phyloP scores from a whole-genome alignment of 805 yeast species.

The Kodamaea neixiangensis region DNA sequence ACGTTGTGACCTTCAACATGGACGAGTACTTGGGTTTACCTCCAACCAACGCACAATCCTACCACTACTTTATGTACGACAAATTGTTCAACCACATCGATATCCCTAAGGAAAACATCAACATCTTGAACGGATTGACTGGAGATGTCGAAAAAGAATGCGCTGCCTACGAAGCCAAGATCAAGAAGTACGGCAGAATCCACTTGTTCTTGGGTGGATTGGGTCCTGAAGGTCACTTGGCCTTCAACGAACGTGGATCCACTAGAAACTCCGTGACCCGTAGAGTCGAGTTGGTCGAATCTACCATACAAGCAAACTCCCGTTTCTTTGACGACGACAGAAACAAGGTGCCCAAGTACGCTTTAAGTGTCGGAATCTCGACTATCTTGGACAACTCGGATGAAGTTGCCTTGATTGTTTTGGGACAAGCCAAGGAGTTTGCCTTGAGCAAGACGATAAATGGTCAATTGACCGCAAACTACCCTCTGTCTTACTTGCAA shows the following conservation, averaged over 20 bases:
- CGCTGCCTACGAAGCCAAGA: constrained; percentile 47
- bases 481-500: constrained; percentile 53
- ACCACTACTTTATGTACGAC: constrained; percentile 59
- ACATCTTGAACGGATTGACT: constrained; percentile 56
- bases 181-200: constrained; percentile 49
- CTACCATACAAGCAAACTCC: constrained; percentile 55
- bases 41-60: constrained; percentile 52
- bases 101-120: constrained; percentile 51
- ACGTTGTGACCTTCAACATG: constrained; percentile 64
- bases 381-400: constrained; percentile 57
- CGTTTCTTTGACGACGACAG: constrained; percentile 51
- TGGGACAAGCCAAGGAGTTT: constrained; percentile 47
- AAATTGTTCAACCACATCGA: constrained; percentile 58
- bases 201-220: constrained; percentile 59
- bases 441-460: constrained; percentile 50
- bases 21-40: constrained; percentile 56
- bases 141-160: constrained; percentile 49
- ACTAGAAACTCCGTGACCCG: constrained; percentile 47
- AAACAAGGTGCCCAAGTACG: constrained; percentile 50
- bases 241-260: constrained; percentile 61
- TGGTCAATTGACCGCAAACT: constrained; percentile 36
- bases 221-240: constrained; percentile 64
- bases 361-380: constrained; percentile 58
- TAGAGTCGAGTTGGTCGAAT: constrained; percentile 45
- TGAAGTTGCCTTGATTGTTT: constrained; percentile 52